Percentiles rank a stretch among this genome's conserved stretches.
Conservation (phyloP, 345 rosid genomes). For the Eucalyptus curtisii region DNA sequence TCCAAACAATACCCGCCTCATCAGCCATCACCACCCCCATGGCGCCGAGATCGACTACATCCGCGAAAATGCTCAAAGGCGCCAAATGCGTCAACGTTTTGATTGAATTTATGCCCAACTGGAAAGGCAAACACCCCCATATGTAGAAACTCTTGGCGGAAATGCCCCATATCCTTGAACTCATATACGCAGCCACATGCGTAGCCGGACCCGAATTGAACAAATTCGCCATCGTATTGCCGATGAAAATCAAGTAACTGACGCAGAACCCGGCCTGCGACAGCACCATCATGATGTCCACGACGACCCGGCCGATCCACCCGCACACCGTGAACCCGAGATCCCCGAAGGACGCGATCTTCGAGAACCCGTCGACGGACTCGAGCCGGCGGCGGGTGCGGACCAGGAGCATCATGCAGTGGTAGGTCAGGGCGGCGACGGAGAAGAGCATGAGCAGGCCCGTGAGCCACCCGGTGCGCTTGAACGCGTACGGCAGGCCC, state of each 20-base stretch:
- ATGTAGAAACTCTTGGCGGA: constrained; percentile 47
- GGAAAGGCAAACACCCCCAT: constrained; percentile 80
- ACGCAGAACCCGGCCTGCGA: constrained; percentile 83
- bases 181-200: background rate
- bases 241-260: constrained; percentile 73
- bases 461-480: constrained; percentile 82
- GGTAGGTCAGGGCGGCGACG: constrained; percentile 39
- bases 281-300: constrained; percentile 55
- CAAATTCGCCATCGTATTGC: constrained; percentile 39
- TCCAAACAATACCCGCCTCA: constrained; percentile 27
- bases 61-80: constrained; percentile 90
- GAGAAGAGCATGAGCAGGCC: constrained; percentile 50
- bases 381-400: constrained; percentile 67
- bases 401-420: constrained; percentile 84
- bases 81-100: constrained; percentile 75
- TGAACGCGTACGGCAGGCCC: constrained; percentile 84
- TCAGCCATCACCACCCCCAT: constrained; percentile 61
- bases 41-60: constrained; percentile 67
- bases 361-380: constrained; percentile 20
- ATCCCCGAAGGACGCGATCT: constrained; percentile 67
- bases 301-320: constrained; percentile 41
- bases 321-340: constrained; percentile 78
- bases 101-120: constrained; percentile 65
- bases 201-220: background rate
- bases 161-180: constrained; percentile 21